A percentile compares a stretch with the other conserved stretches of the same genome.
Conservation (phyloP, 371 early-diverging fungal genomes). For the Polyrhizophydium stewartii region DNA sequence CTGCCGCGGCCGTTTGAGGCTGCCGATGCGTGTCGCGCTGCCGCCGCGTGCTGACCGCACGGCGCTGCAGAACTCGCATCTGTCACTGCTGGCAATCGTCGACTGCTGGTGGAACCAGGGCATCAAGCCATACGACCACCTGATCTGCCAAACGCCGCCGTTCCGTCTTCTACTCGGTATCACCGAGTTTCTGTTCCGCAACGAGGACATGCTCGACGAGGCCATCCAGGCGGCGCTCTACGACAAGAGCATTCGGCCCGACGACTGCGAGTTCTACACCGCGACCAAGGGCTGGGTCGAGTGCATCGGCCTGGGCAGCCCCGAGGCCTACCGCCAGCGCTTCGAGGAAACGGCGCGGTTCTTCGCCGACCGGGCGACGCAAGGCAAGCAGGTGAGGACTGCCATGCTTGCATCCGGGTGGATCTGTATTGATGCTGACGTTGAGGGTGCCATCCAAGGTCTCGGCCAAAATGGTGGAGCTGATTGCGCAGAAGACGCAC, state of each 20-base stretch:
- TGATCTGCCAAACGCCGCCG: conserved; percentile 93
- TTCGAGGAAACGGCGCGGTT: conserved; percentile 79
- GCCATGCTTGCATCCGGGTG: too few species aligned
- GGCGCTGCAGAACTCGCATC: conserved; percentile 69
- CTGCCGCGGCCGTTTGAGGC: background rate
- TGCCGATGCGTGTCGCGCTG: background rate
- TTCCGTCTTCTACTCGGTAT: conserved; percentile 95
- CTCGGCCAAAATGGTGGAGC: conserved; percentile 17
- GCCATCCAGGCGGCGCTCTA: conserved; percentile 79
- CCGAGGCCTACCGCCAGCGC: conserved; percentile 78
- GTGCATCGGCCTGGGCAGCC: conserved; percentile 72
- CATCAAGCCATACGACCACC: conserved; percentile 88
- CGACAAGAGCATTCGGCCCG: conserved; percentile 75
- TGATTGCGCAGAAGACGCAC: conserved; percentile 13
- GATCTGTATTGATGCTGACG: background rate
- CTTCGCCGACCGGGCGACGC: conserved; percentile 70
- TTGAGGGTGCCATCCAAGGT: conserved; percentile 2
- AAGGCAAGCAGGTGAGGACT: conserved; percentile 41
- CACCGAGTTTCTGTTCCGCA: conserved; percentile 84
- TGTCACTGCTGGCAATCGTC: conserved; percentile 88
- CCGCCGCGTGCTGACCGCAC: background rate
- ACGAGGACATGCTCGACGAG: conserved; percentile 70
- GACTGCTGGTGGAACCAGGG: conserved; percentile 86
- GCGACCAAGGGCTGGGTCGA: conserved; percentile 92
- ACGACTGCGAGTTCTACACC: conserved; percentile 88